Evolutionary conservation across 345 rosid genomes (phyloP).

Genomic region (Kernera saxatilis): DNA sequence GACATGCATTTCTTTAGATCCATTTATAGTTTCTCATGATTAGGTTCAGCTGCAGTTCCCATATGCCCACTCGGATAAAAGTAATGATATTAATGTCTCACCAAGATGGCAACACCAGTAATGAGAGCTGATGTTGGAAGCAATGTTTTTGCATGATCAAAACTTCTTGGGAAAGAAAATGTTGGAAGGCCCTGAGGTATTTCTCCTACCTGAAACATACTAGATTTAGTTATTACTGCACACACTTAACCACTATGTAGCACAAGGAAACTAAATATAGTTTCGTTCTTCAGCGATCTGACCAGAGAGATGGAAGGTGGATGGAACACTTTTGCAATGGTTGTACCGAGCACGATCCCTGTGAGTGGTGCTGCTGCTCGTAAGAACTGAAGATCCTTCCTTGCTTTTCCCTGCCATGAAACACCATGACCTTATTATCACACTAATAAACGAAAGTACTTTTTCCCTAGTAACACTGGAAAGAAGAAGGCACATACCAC

Average conservation of each 20-base stretch:
- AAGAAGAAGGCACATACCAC: conserved; percentile 51
- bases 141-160: conserved; percentile 62
- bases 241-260: conserved; percentile 1
- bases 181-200: conserved; percentile 96
- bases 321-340: conserved; percentile 73
- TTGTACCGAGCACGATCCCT: conserved; percentile 79
- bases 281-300: conserved; percentile 26
- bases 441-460: neutral
- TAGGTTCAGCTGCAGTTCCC: neutral
- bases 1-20: neutral
- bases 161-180: conserved; percentile 73
- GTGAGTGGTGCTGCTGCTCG: conserved; percentile 95
- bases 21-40: neutral
- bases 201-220: conserved; percentile 75
- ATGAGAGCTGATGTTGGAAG: conserved; percentile 92
- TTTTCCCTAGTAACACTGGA: conserved; percentile 1
- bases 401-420: conserved; percentile 76
- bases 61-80: neutral
- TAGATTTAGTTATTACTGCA: conserved; percentile 14
- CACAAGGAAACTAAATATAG: neutral
- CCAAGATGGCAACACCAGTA: conserved; percentile 98
- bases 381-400: conserved; percentile 74
- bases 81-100: conserved; percentile 36
- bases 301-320: conserved; percentile 89
- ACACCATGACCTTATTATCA: conserved; percentile 24